Percentiles rank a stretch among this genome's conserved stretches.
Conservation (phyloP, 2,329 filamentous ascomycete genomes). For the Pseudogymnoascus sp. region DNA sequence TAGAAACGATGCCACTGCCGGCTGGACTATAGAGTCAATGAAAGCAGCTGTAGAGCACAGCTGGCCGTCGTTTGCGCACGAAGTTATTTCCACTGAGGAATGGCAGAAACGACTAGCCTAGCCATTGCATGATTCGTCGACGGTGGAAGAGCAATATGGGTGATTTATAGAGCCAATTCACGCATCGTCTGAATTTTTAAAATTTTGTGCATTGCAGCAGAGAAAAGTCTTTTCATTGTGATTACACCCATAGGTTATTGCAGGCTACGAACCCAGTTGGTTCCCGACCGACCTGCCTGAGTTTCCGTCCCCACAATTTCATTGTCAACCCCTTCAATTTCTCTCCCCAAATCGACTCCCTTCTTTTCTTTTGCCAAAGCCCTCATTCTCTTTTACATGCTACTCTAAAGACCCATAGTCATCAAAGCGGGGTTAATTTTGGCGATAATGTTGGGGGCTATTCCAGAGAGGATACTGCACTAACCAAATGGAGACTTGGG, state of each 20-base stretch:
- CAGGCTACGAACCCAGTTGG: not conserved
- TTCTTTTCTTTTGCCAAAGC: not conserved
- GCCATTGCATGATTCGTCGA: not conserved
- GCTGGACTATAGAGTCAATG: conserved; percentile 20
- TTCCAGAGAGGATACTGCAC: no score
- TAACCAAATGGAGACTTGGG: not conserved
- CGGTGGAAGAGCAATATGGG: not conserved
- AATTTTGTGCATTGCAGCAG: not conserved
- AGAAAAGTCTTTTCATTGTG: not conserved
- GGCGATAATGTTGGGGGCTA: no score
- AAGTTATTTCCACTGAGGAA: conserved; percentile 15
- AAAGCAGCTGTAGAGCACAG: conserved; percentile 23
- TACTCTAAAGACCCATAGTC: not conserved
- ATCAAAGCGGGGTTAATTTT: no score
- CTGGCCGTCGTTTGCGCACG: conserved; percentile 25
- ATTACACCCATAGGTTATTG: not conserved
- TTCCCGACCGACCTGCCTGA: not conserved
- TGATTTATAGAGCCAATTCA: not conserved
- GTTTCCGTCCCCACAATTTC: not conserved
- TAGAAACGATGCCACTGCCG: conserved; percentile 21
- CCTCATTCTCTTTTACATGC: not conserved
- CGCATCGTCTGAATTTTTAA: not conserved
- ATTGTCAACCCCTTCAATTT: not conserved
- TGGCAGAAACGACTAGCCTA: not conserved
- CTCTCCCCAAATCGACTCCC: not conserved